Conservation (phyloP, 495 filamentous ascomycete genomes). For the Pyronema domesticum region DNA sequence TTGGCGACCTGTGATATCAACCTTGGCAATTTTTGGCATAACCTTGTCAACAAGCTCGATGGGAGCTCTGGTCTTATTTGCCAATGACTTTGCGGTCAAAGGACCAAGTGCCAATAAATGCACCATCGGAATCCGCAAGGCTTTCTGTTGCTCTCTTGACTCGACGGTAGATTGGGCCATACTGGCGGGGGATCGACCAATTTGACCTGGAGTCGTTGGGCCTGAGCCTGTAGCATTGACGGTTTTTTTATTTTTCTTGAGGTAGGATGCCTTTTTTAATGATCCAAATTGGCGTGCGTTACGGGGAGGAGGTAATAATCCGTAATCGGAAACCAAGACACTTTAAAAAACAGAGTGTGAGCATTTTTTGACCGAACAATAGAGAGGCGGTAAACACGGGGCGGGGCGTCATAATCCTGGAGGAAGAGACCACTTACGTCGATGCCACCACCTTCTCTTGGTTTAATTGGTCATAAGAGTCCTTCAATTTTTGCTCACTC, state of each 20-base stretch:
- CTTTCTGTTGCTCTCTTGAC: constrained; percentile 26
- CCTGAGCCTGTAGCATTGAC: not conserved
- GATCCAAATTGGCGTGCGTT: not conserved
- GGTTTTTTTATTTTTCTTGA: not conserved
- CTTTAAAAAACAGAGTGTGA: constrained; percentile 13
- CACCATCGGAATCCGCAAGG: constrained; percentile 34
- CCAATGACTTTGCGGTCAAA: constrained; percentile 36
- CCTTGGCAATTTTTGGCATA: constrained; percentile 30
- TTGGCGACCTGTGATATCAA: constrained; percentile 29
- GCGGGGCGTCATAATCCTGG: not conserved
- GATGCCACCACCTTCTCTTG: constrained; percentile 21
- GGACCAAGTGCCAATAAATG: constrained; percentile 42
- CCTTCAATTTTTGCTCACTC: constrained; percentile 10
- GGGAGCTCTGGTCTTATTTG: constrained; percentile 34
- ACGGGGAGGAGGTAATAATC: constrained; percentile 14
- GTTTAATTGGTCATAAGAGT: constrained; percentile 7
- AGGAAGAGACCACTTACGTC: constrained; percentile 19
- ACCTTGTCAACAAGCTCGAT: constrained; percentile 34
- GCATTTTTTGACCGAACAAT: constrained; percentile 3
- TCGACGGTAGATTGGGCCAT: not conserved
- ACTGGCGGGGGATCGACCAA: not conserved
- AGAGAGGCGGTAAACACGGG: not conserved
- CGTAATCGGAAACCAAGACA: constrained; percentile 19
- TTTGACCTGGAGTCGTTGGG: not conserved
- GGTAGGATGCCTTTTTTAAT: not conserved